Base-by-base conservation (phyloP, 495 filamentous ascomycete genomes). In the Neurospora cerealis region DNA sequence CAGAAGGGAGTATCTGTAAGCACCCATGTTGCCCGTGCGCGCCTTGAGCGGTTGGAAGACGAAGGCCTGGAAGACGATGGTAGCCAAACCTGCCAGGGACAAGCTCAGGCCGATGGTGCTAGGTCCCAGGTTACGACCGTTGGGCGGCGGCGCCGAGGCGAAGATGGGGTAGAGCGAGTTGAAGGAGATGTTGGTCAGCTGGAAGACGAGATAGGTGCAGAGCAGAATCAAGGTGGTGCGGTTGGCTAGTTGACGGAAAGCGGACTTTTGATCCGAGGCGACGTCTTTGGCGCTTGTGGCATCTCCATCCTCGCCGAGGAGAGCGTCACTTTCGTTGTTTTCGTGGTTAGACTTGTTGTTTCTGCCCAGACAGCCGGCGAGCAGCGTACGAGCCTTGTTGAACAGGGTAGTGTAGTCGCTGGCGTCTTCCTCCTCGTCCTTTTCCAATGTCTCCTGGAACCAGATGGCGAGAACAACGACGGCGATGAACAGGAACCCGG, bases 151-250 rank as follows among this genome's bases (percentile, higher is more conserved):
- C 1, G 91, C 89, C 71, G 93, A 90, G 9, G 89, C 91, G 77
- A 98, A 99, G 69, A 98, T 95, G 1, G 96, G 93, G 77, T 96
- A 98, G 1, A 98, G 85, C 28, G 93, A 93, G 78, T 94, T 96
- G 86, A 93, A 97, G 13, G 93, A 90, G 74, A 96, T 91, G 80
- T 97, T 97, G 71, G 90, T 89, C 36, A 98, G 86, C 71, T 96
- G 93, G 79, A 98, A 97, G 42, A 97, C 90, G 38, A 95, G 84
- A 77, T 95, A 97, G 2, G 94, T 95, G 38, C 88, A 78, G 11
- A 98, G 87, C 0, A 99, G 86, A 13, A 96, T 83, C 38, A 96
- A 78, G 0, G 94, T 97, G 70, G 95, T 92, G 9, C 92, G 89
- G 74, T 91, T 96, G 44, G 93, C 87, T 4, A 95, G 83, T 46